Base-by-base conservation (phyloP, 768 basidiomycete genomes). In the Calvatia gigantea region DNA sequence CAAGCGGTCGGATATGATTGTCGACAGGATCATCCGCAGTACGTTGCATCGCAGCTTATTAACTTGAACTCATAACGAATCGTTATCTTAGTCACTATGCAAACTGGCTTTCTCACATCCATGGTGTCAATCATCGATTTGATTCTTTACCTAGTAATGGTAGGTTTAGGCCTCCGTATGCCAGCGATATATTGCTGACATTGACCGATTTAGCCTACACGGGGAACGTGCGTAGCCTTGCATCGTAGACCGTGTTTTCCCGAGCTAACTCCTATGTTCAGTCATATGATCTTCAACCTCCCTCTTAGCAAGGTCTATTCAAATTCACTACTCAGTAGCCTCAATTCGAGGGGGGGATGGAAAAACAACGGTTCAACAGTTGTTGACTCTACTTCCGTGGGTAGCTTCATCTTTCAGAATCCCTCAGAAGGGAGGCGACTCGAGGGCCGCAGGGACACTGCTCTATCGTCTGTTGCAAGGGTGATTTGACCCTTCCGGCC, bases 11-110 rank as follows among this genome's bases (percentile, higher is more conserved):
- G 76, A 80, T 56, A 63, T 73, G 38, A 60, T 73, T 35, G 64
- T 81, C 1, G 73, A 78, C 58, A 69, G 64, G 47, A 74, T 81
- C 49, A 77, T 79, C 49, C 62, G 73, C 51, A 21, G 72, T 75
- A 51, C 31, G 68, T 58, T 14, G 54, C 45, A 15, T 47, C 38
- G 14, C 38, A 8, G 31, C 5, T 37, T 38, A 41, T 17, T 41
- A 42, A 21, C 15, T 41, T 39, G 12, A 25, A 39, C 21, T 14
- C 19, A 3, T 31, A 27, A 44, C n/a, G n/a, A n/a, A 5, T 15
- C 21, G n/a, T 23, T n/a, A 37, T 17, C 17, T 21, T 35, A 74
- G 73, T 72, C 42, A 71, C 73, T 1, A 64, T 74, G 21, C 71
- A 72, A 58, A 74, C 72, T 7, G 73, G 73, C 27, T 56, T 72